phyloP scores from a whole-genome alignment of 2,329 filamentous ascomycete species.

The Pseudocercospora eumusae region DNA sequence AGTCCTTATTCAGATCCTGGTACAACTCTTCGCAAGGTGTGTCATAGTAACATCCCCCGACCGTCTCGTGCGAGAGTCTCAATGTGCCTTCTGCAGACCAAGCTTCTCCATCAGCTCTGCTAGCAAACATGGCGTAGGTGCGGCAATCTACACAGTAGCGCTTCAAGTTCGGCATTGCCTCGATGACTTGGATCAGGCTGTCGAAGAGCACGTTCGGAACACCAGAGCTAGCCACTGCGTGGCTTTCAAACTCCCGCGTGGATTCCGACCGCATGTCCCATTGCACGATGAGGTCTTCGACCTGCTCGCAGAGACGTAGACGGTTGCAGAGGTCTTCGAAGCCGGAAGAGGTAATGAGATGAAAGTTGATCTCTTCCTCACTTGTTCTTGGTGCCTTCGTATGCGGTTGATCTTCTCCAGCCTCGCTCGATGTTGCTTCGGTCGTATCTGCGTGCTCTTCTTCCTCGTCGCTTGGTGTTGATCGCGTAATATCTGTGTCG shows the following conservation, averaged over 20 bases:
- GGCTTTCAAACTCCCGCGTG: no score
- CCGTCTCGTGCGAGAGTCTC: background rate
- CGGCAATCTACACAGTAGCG: background rate
- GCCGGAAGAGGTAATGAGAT: background rate
- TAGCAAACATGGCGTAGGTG: background rate
- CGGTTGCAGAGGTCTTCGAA: background rate
- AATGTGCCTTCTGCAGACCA: background rate
- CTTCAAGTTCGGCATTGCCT: background rate
- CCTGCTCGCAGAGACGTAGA: background rate
- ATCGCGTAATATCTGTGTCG: no score
- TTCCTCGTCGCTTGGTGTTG: no score
- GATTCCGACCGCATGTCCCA: background rate
- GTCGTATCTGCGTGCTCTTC: no score
- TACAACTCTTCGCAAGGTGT: background rate
- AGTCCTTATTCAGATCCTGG: background rate
- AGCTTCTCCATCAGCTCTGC: background rate
- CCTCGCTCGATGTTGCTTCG: no score
- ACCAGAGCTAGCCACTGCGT: background rate
- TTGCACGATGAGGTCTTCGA: background rate
- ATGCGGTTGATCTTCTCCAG: no score
- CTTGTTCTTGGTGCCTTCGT: background rate
- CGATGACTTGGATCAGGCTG: background rate
- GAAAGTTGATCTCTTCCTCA: background rate
- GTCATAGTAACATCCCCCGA: background rate
- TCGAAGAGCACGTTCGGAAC: background rate